A percentile compares a stretch with the other conserved stretches of the same genome.
Conservation (phyloP, 2,329 filamentous ascomycete genomes). For the Venturia carpophila region DNA sequence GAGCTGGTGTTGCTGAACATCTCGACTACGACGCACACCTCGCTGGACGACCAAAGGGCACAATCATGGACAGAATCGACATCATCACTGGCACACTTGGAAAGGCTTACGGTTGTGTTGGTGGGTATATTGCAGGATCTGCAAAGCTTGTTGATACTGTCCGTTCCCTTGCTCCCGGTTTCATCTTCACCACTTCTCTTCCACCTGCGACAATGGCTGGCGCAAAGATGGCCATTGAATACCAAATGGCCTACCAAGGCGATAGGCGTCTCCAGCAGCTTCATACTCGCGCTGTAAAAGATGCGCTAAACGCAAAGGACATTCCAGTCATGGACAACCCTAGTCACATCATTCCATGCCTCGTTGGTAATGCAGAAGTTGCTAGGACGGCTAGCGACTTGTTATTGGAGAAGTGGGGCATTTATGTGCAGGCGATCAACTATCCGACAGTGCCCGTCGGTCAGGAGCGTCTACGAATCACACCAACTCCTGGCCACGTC, state of each 20-base stretch:
- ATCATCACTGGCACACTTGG: slow-evolving; percentile 97
- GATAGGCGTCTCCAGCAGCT: slow-evolving; percentile 91
- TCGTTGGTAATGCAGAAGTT: slow-evolving; percentile 88
- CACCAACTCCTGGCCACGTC: slow-evolving; percentile 86
- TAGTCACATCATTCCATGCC: slow-evolving; percentile 86
- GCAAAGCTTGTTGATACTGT: slow-evolving; percentile 82
- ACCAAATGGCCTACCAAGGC: slow-evolving; percentile 76
- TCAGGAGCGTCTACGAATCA: slow-evolving; percentile 94
- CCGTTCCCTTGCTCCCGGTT: slow-evolving; percentile 88
- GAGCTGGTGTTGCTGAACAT: slow-evolving; percentile 94
- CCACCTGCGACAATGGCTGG: slow-evolving; percentile 96
- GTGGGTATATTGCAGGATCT: slow-evolving; percentile 93
- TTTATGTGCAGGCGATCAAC: slow-evolving; percentile 98
- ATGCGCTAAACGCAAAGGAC: slow-evolving; percentile 65
- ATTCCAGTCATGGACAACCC: slow-evolving; percentile 98
- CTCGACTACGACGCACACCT: slow-evolving; percentile 85
- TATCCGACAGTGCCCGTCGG: slow-evolving; percentile 96
- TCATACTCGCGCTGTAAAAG: slow-evolving; percentile 91
- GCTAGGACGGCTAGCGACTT: slow-evolving; percentile 90
- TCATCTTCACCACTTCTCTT: slow-evolving; percentile 97
- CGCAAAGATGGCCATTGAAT: slow-evolving; percentile 83
- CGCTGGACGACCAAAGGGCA: slow-evolving; percentile 66
- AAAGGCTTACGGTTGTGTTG: slow-evolving; percentile 96
- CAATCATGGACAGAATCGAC: slow-evolving; percentile 90
- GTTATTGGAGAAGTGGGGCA: slow-evolving; percentile 79